A percentile compares a stretch with the other conserved stretches of the same genome.
phyloP scores from a whole-genome alignment of 441 rosid species.

The Viola pubescens region DNA sequence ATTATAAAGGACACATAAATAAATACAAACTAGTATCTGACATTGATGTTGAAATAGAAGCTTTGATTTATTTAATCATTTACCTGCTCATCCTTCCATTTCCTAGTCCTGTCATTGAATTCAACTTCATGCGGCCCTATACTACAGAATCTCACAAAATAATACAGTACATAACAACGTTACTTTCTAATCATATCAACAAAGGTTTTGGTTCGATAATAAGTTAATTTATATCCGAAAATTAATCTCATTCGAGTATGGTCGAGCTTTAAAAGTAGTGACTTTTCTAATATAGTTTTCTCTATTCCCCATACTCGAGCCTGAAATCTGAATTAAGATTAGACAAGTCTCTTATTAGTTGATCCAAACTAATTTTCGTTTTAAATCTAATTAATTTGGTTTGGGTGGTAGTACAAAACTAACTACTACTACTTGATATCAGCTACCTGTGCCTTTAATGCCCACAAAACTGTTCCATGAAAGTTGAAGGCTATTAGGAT shows the following conservation, averaged over 20 bases:
- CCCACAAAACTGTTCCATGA: constrained; percentile 12
- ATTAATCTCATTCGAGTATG: too few relatives aligned
- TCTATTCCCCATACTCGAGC: too few relatives aligned
- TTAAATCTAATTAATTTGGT: background rate
- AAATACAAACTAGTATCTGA: constrained; percentile 7
- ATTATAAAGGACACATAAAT: constrained; percentile 11
- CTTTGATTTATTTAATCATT: too few relatives aligned
- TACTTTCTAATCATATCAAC: constrained; percentile 17
- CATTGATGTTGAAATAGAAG: background rate
- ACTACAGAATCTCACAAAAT: constrained; percentile 17
- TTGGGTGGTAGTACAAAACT: constrained; percentile 15
- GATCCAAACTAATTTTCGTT: too few relatives aligned
- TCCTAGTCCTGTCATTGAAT: constrained; percentile 5
- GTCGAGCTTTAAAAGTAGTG: too few relatives aligned
- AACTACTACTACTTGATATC: constrained; percentile 5
- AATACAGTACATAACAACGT: constrained; percentile 10
- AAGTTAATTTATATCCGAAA: too few relatives aligned
- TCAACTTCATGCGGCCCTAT: background rate
- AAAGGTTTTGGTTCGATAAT: too few relatives aligned
- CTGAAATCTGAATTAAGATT: too few relatives aligned
- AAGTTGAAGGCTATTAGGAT: background rate
- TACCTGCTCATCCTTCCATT: constrained; percentile 4
- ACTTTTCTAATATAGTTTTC: too few relatives aligned
- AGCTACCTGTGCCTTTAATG: constrained; percentile 11
- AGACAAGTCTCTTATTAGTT: too few relatives aligned